These are phyloP conservation scores for Rosa rugosa DNA, from an alignment of 306 rosid species.

Conservation along the genomic window DNA sequence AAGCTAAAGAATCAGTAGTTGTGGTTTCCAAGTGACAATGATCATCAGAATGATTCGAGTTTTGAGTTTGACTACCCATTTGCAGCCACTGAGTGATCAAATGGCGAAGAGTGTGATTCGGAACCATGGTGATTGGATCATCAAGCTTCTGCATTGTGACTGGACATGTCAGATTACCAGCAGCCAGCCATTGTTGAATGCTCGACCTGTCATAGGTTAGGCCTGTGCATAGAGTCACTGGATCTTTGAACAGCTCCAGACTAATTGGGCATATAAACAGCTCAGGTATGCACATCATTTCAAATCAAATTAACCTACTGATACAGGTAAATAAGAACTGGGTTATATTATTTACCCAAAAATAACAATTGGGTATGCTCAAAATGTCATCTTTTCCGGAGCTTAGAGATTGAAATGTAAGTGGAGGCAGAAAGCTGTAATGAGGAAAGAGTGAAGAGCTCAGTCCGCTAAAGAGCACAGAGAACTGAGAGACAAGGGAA, in stretches of 20 bases:
- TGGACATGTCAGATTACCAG: slow-evolving; percentile 86
- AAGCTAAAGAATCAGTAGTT: slow-evolving; percentile 40
- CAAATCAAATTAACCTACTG: slow-evolving; percentile 9
- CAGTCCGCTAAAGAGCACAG: slow-evolving; percentile 26
- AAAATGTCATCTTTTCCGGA: not conserved
- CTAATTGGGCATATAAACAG: slow-evolving; percentile 84
- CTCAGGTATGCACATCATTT: slow-evolving; percentile 64
- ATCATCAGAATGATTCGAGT: slow-evolving; percentile 29
- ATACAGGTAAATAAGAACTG: not conserved
- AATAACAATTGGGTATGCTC: not conserved
- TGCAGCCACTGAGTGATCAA: slow-evolving; percentile 73
- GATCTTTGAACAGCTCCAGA: slow-evolving; percentile 78
- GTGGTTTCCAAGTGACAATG: slow-evolving; percentile 33
- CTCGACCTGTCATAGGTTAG: slow-evolving; percentile 84
- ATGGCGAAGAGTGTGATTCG: slow-evolving; percentile 79
- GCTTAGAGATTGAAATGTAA: not conserved
- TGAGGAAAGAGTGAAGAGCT: slow-evolving; percentile 7
- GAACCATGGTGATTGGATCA: slow-evolving; percentile 67
- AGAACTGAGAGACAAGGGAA: slow-evolving; percentile 28
- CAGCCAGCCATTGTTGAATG: slow-evolving; percentile 72
- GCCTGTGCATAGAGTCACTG: slow-evolving; percentile 82
- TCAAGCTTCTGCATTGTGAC: slow-evolving; percentile 93
- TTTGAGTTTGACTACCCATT: slow-evolving; percentile 24
- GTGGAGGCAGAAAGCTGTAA: not conserved
- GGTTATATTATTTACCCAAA: not conserved